A percentile compares a stretch with the other conserved stretches of the same genome.
Conservation (phyloP, 371 early-diverging fungal genomes). For the Haplosporangium sp. region DNA sequence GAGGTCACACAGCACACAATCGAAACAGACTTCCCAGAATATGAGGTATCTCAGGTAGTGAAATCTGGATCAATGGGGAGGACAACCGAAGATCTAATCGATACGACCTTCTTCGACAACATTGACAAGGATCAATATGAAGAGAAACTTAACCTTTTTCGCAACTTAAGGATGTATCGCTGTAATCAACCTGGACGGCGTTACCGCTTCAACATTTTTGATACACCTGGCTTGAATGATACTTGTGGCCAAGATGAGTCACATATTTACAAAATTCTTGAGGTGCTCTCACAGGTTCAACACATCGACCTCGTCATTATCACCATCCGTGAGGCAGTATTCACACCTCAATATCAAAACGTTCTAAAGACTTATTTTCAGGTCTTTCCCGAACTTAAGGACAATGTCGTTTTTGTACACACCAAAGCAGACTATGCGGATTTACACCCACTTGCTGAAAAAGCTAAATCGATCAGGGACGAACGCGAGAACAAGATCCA, state of each 20-base stretch:
- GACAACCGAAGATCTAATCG: background rate
- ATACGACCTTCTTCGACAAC: slow-evolving; percentile 1
- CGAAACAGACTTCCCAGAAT: slow-evolving; percentile 11
- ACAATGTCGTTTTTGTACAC: slow-evolving; percentile 6
- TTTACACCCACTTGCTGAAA: background rate
- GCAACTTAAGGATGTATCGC: background rate
- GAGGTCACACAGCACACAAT: slow-evolving; percentile 3
- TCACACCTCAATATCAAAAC: slow-evolving; percentile 1
- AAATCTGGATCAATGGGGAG: background rate
- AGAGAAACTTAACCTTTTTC: background rate
- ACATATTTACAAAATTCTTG: slow-evolving; percentile 1
- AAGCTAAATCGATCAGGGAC: background rate
- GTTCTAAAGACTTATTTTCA: background rate
- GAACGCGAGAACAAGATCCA: slow-evolving; percentile 1
- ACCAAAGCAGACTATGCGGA: slow-evolving; percentile 1
- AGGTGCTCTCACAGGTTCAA: background rate
- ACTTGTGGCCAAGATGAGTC: slow-evolving; percentile 1
- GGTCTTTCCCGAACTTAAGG: background rate
- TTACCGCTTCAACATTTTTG: slow-evolving; percentile 7
- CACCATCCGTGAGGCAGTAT: background rate
- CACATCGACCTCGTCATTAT: slow-evolving; percentile 3
- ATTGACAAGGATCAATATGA: background rate
- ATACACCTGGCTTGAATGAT: slow-evolving; percentile 19
- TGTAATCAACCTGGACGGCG: background rate
- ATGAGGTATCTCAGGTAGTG: background rate